Evolutionary conservation across 2,329 filamentous ascomycete genomes (phyloP), one percentile per base, ranked within the genome.

Genomic region (Paecilomyces formosus): DNA sequence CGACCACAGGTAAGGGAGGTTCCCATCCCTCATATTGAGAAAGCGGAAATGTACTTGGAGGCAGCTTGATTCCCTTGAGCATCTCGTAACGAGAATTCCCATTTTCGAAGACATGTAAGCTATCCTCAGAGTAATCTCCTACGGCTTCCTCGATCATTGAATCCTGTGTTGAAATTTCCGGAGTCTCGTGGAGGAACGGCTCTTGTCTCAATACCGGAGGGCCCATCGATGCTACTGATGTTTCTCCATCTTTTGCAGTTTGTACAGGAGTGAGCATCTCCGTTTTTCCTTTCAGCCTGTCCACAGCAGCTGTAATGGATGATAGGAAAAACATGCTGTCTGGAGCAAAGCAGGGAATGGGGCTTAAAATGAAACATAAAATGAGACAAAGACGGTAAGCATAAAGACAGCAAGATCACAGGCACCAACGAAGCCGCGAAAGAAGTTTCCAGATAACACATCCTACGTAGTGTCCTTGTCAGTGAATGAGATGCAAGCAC

Each of bases 11-110:
- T 11, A 64, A 53, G 0, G 64, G 63, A 13, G 63, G 59, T 15
- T 53, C 54, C 58, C 63, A 61, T 4, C 65, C 63, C 13, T 60
- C 33, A 54, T 70, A 72, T 15, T 62, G 58, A 1, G 70, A 71
- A 50, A 61, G 60, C 8, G 69, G 69, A 50, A 60, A 63, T n/a
- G 57, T 55, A 8, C 65, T 56, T 1, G 60, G 56, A 18, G 65
- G 64, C 21, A 62, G 13, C 5, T 58, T 39, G 49, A 61, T 52
- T 4, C 49, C 57, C 12, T 51, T 30, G n/a, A 58, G 28, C 31
- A 54, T 24, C 18, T 56, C 45, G 35, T 30, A 33, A 24, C n/a
- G 39, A 45, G 39, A 8, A 45, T 45, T 18, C 5, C 18, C n/a
- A 21, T 21, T 18, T n/a, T 1, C 3, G 7, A 9, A 45, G 1